These are phyloP conservation scores for Saccharomyces hybrid DNA, from an alignment of 1,139 yeast genomes.

Conservation along the genomic window DNA sequence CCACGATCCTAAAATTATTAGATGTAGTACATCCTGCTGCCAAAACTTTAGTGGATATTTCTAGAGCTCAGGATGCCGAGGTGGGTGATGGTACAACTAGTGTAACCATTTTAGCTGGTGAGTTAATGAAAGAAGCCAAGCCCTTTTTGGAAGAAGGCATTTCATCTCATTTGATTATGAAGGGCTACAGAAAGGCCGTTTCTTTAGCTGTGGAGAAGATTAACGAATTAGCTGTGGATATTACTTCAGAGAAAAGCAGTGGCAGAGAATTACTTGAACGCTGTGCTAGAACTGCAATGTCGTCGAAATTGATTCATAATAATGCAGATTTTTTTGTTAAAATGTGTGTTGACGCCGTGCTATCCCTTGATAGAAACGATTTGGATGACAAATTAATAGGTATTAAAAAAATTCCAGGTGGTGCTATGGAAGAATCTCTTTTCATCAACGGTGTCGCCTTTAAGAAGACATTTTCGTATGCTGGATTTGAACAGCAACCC, in stretches of 20 bases:
- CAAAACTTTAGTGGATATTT: slow-evolving; percentile 85
- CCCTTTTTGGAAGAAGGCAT: slow-evolving; percentile 92
- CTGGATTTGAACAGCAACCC: slow-evolving; percentile 98
- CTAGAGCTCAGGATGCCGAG: slow-evolving; percentile 96
- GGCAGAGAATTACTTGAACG: slow-evolving; percentile 70
- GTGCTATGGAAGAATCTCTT: slow-evolving; percentile 87
- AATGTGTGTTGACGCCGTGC: slow-evolving; percentile 94
- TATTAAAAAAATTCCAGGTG: slow-evolving; percentile 92
- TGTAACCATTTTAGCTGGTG: slow-evolving; percentile 91
- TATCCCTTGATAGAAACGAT: slow-evolving; percentile 75
- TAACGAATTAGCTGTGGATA: slow-evolving; percentile 65
- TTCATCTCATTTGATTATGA: slow-evolving; percentile 78
- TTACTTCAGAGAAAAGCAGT: slow-evolving; percentile 39
- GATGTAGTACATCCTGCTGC: slow-evolving; percentile 99
- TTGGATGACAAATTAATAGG: slow-evolving; percentile 89
- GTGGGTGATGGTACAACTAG: slow-evolving; percentile 99
- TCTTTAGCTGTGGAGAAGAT: slow-evolving; percentile 68
- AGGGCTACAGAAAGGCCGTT: slow-evolving; percentile 82
- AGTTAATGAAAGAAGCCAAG: slow-evolving; percentile 83
- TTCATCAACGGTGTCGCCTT: slow-evolving; percentile 94
- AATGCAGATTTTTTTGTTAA: slow-evolving; percentile 86
- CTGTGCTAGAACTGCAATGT: slow-evolving; percentile 97
- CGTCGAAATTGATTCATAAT: slow-evolving; percentile 82
- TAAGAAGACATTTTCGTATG: slow-evolving; percentile 93
- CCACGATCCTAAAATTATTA: slow-evolving; percentile 82